Evolutionary conservation across 352 stramenopile genomes (phyloP), one percentile per base, ranked within the genome.

Genomic region (Phytophthora sojae): DNA sequence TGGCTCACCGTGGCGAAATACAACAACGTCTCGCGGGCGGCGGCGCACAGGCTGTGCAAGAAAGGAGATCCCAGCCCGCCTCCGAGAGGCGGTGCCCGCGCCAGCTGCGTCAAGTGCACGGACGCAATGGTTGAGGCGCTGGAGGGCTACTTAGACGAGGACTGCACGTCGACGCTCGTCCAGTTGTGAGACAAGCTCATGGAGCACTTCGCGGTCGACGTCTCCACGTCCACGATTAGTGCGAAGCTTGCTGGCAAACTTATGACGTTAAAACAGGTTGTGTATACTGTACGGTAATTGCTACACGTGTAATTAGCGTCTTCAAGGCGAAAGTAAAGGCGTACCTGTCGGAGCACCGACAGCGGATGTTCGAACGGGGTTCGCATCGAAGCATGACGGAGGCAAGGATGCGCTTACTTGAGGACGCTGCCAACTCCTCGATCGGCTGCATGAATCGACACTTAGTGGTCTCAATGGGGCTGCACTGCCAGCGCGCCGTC

Each of bases 1-100:
- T 60, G 53, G 53, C 35, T 60, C 12, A 60, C 32, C 7, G 53
- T 60, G 53, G 35, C 53, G 15, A 29, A 29, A n/a, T 60, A 60
- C n/a, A 60, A 49, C 53, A 60, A 60, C 53, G 8, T 60, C n/a
- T 60, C 53, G 8, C 2, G 53, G 12, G 53, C 53, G 25, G 53
- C 30, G 12, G 53, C 53, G 23, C 50, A 49, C 32, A 19, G 53
- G 53, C 35, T 60, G 32, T 60, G 53, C 32, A 60, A 60, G 53
- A n/a, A 30, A n/a, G 47, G 21, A 6, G 47, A 54, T 15, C 47
- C 21, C 19, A 54, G 47, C 29, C 53, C 29, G 53, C 30, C 29
- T 0, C 6, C 26, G n/a, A 7, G 53, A 26, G 53, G 53, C 17
- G 53, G 53, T 47, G 53, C n/a, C 3, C 53, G 53, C n/a, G 29